Evolutionary conservation across 1,284 basidiomycete species (phyloP).

Genomic region (Ceratobasidium sp.): DNA sequence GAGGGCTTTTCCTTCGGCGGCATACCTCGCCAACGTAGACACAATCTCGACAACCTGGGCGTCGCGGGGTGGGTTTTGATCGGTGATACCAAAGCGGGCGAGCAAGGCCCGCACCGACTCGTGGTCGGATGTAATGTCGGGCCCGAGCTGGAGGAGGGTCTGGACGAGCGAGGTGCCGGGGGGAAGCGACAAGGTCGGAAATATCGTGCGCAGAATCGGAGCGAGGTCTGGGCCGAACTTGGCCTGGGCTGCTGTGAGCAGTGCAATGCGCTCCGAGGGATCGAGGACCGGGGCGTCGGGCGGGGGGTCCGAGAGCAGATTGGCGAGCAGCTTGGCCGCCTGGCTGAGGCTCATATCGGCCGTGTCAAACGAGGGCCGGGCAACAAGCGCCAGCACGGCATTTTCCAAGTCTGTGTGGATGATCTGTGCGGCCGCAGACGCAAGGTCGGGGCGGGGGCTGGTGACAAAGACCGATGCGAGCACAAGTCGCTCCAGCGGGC

Average conservation of each 20-base stretch:
- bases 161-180: conserved; percentile 71
- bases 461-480: conserved; percentile 74
- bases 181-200: conserved; percentile 69
- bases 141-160: conserved; percentile 71
- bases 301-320: conserved; percentile 72
- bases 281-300: conserved; percentile 71
- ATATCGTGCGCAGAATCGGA: conserved; percentile 62
- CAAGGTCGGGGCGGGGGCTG: conserved; percentile 72
- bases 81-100: conserved; percentile 71
- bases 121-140: conserved; percentile 73
- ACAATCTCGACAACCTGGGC: conserved; percentile 71
- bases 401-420: conserved; percentile 77
- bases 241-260: conserved; percentile 71
- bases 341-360: conserved; percentile 75
- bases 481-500: conserved; percentile 77
- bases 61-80: conserved; percentile 70
- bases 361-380: conserved; percentile 77
- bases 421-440: conserved; percentile 66
- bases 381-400: conserved; percentile 71
- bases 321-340: conserved; percentile 76
- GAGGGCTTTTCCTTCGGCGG: conserved; percentile 69
- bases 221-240: conserved; percentile 70
- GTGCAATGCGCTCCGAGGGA: conserved; percentile 68
- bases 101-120: conserved; percentile 72
- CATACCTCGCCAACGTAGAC: conserved; percentile 65